Base-by-base conservation (phyloP, 176 grass and related monocot genomes). In the Triticum urartu region DNA sequence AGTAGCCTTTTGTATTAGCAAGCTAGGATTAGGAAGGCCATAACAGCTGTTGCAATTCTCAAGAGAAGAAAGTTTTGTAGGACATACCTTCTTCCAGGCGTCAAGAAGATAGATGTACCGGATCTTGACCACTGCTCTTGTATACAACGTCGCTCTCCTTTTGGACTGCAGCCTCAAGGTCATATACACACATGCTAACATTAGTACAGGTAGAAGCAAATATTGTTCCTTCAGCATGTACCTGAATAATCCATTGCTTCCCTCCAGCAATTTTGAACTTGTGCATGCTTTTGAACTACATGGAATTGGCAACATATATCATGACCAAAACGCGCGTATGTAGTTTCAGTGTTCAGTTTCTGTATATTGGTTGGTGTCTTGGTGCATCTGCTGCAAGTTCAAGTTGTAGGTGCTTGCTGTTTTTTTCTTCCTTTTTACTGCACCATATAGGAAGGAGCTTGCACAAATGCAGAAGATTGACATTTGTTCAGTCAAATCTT, bases 1-100 rank as follows among this genome's bases (percentile, higher is more conserved):
- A 35, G 40, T 78, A 83, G 58, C 40, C 22, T 64, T 87, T 70
- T 82, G 9, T 28, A 67, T 71, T 72, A 71, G 72, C 42, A 75
- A 48, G 6, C 47, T 77, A 77, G 47, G 25, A 33, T 10, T 77
- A 77, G 74, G 9, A 56, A 54, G 74, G 74, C 47, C 47, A 56
- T 32, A 33, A 11, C 15, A 54, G 47, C 4, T 77, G 47, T 77
- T 77, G 28, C 74, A 77, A 33, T 56, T 56, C 74, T 54, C 26
- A 77, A 11, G 15, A 56, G 73, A 76, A 62, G n/a, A 17, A 77
- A 77, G 4, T 8, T 26, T 72, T 58, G 18, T 20, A 25, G 72
- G 15, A 54, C 25, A 76, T 30, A 11, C 25, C 14, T 18, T 18
- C 72, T 52, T 69, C 68, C 30, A 47, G 80, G 54, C 61, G 81